A percentile compares a stretch with the other conserved stretches of the same genome.
Conservation (phyloP, 2,329 filamentous ascomycete species). For the Macrophomina tecta region DNA sequence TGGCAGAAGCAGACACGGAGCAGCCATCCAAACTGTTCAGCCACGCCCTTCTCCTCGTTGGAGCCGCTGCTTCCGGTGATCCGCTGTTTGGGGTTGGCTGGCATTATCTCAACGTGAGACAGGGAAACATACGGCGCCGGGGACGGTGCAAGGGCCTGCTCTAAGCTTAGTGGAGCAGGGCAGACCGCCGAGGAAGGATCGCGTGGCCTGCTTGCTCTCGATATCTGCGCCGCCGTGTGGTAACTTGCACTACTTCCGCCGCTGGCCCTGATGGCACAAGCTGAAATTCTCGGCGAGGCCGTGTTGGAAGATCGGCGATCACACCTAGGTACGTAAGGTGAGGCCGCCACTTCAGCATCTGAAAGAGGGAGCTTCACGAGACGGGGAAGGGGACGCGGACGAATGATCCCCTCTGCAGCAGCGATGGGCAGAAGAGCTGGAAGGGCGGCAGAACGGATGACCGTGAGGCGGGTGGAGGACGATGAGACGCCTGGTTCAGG, state of each 20-base stretch:
- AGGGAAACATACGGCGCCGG: background rate
- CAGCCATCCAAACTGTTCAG: constrained; percentile 33
- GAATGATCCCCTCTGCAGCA: constrained; percentile 44
- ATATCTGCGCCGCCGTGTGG: constrained; percentile 13
- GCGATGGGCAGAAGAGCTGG: constrained; percentile 45
- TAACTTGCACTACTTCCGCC: constrained; percentile 9
- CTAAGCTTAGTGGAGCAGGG: background rate
- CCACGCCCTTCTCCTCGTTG: constrained; percentile 9
- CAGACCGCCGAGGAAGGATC: background rate
- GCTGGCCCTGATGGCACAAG: background rate
- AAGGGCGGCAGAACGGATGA: constrained; percentile 41
- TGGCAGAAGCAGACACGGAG: constrained; percentile 45
- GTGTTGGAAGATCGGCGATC: background rate
- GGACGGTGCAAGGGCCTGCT: background rate
- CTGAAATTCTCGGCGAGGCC: background rate
- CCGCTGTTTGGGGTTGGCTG: background rate
- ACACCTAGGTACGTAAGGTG: constrained; percentile 14
- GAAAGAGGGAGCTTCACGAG: constrained; percentile 42
- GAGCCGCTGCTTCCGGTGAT: background rate
- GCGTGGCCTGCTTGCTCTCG: background rate
- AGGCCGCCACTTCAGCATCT: constrained; percentile 29
- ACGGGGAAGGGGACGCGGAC: constrained; percentile 34
- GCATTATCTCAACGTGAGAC: background rate
- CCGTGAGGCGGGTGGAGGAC: constrained; percentile 4
- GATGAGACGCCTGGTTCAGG: background rate